Conservation (phyloP, 805 yeast species). For the Hanseniaspora nectarophila region DNA sequence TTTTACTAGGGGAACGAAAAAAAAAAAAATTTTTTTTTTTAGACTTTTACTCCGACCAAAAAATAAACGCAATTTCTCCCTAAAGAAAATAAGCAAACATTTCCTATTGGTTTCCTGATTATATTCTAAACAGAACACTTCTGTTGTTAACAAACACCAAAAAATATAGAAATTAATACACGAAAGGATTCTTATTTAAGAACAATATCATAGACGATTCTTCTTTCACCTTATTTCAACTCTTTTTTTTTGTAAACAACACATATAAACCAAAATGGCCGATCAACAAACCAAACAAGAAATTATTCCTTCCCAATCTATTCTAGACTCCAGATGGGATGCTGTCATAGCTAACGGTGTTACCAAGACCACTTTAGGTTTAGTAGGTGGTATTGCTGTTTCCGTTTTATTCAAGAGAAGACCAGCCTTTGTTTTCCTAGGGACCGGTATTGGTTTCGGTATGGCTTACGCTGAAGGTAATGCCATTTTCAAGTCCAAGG, state of each 20-base stretch:
- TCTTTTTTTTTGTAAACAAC: background rate
- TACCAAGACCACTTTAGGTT: slow-evolving; percentile 90
- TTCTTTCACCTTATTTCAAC: too few relatives aligned
- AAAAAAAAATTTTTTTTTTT: too few relatives aligned
- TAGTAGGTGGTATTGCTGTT: slow-evolving; percentile 92
- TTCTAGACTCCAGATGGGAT: slow-evolving; percentile 77
- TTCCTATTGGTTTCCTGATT: too few relatives aligned
- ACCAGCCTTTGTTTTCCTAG: slow-evolving; percentile 95
- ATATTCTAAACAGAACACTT: too few relatives aligned
- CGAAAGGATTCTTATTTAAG: too few relatives aligned
- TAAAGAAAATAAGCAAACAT: too few relatives aligned
- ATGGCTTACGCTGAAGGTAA: slow-evolving; percentile 98
- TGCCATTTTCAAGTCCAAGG: slow-evolving; percentile 78
- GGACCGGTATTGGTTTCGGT: slow-evolving; percentile 94
- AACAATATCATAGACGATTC: too few relatives aligned
- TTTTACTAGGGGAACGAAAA: too few relatives aligned
- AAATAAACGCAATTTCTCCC: background rate
- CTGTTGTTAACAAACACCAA: too few relatives aligned
- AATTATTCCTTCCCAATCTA: slow-evolving; percentile 41
- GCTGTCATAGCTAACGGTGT: slow-evolving; percentile 86
- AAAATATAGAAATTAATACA: too few relatives aligned
- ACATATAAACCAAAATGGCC: slow-evolving; percentile 18
- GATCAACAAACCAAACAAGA: slow-evolving; percentile 20
- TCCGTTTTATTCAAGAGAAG: slow-evolving; percentile 85
- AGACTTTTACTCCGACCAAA: background rate